Evolutionary conservation across 441 rosid genomes (phyloP).

Genomic region (Euphorbia schlechtendalii): DNA sequence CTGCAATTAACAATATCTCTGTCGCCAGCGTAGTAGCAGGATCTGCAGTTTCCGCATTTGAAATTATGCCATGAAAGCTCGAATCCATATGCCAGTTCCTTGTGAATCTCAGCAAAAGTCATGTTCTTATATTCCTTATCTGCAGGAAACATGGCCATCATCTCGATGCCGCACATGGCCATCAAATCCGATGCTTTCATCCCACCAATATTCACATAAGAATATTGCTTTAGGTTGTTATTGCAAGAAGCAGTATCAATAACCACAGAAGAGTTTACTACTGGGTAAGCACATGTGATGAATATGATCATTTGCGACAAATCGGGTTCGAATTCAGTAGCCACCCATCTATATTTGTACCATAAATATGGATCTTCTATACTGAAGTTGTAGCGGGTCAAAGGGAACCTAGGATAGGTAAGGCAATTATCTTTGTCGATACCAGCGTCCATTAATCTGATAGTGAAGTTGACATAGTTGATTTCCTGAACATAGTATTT

Average conservation of each 20-base stretch:
- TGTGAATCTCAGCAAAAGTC: neutral
- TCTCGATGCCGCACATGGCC: conserved; percentile 2
- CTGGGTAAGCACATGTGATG: neutral
- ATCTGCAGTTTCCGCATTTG: neutral
- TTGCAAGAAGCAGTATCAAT: neutral
- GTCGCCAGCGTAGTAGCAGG: neutral
- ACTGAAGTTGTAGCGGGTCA: neutral
- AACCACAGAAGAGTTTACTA: neutral
- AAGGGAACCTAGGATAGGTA: neutral
- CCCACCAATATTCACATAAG: neutral
- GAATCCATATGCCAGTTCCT: neutral
- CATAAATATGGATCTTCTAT: neutral
- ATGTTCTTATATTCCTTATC: neutral
- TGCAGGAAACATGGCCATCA: conserved; percentile 2
- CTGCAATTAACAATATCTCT: neutral
- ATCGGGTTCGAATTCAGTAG: neutral
- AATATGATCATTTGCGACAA: neutral
- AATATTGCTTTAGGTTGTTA: neutral
- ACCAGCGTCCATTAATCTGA: neutral
- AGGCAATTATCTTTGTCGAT: neutral
- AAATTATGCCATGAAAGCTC: neutral
- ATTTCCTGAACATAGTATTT: neutral
- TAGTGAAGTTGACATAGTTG: neutral
- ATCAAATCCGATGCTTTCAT: conserved; percentile 1
- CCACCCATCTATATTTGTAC: neutral